Conservation (phyloP, 495 filamentous ascomycete genomes). For the Aspergillus asperescens region DNA sequence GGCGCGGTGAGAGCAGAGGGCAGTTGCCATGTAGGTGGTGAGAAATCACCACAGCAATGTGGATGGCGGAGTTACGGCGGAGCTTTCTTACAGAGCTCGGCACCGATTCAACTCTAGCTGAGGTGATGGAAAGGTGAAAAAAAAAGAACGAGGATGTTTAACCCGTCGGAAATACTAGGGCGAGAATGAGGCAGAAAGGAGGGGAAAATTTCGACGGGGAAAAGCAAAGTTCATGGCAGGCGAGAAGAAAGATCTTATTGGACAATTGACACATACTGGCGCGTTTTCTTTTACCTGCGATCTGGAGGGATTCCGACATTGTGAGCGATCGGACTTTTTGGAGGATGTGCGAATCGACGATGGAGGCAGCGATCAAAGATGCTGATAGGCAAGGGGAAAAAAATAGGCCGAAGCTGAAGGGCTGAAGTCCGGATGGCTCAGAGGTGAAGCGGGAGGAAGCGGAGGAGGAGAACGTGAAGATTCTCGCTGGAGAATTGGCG, state of each 20-base stretch:
- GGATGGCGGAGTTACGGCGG: background rate
- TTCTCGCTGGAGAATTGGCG: background rate
- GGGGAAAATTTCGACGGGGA: constrained; percentile 10
- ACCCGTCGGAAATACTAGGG: background rate
- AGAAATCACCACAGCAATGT: background rate
- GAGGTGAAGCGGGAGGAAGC: background rate
- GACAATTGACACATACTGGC: constrained; percentile 30
- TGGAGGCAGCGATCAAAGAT: background rate
- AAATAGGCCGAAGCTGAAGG: background rate
- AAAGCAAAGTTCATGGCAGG: constrained; percentile 1
- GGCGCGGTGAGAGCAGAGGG: constrained; percentile 1
- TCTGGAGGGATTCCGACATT: constrained; percentile 38
- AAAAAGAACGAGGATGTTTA: background rate
- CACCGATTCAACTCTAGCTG: background rate
- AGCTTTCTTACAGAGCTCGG: background rate
- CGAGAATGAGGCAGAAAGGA: constrained; percentile 6
- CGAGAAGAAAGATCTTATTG: constrained; percentile 6
- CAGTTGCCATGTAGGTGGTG: background rate
- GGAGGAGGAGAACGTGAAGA: background rate
- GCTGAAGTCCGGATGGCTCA: no score
- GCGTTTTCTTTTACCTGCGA: constrained; percentile 48
- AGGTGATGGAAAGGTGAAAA: background rate
- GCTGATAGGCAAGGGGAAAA: background rate
- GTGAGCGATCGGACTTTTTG: constrained; percentile 3
- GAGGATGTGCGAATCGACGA: background rate